Evolutionary conservation across 768 basidiomycete genomes (phyloP).

Genomic region (Russula griseocarnosa): DNA sequence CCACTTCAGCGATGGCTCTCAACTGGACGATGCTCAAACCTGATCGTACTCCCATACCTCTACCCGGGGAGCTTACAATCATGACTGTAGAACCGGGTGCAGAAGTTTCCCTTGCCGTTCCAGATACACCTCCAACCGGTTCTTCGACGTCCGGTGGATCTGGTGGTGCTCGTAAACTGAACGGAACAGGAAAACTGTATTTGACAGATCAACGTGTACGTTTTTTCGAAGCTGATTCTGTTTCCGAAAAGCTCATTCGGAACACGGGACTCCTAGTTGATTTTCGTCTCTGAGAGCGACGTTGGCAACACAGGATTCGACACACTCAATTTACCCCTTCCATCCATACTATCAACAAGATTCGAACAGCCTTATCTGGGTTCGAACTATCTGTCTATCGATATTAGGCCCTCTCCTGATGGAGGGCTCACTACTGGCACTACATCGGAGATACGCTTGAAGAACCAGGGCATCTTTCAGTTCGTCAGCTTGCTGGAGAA

Average conservation of each 20-base stretch:
- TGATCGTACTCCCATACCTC: conserved; percentile 56
- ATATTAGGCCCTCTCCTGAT: conserved; percentile 59
- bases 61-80: conserved; percentile 59
- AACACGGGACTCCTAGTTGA: conserved; percentile 45
- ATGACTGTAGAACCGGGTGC: conserved; percentile 53
- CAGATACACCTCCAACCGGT: conserved; percentile 46
- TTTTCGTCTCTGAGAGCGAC: conserved; percentile 42
- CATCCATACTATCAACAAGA: conserved; percentile 59
- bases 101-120: conserved; percentile 56
- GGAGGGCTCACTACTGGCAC: conserved; percentile 68
- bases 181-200: conserved; percentile 53
- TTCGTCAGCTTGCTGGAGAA: conserved; percentile 73
- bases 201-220: conserved; percentile 74
- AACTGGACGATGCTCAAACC: conserved; percentile 71
- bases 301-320: conserved; percentile 35
- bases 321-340: conserved; percentile 54
- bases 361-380: conserved; percentile 76
- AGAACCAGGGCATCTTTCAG: conserved; percentile 64
- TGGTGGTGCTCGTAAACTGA: conserved; percentile 53
- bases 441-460: conserved; percentile 61
- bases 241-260: conserved; percentile 3
- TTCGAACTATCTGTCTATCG: conserved; percentile 61
- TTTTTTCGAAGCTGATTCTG: conserved; percentile 5
- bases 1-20: conserved; percentile 46
- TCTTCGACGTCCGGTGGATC: conserved; percentile 48